Conservation (phyloP, 106 monocot species). For the Chionographis japonica region DNA sequence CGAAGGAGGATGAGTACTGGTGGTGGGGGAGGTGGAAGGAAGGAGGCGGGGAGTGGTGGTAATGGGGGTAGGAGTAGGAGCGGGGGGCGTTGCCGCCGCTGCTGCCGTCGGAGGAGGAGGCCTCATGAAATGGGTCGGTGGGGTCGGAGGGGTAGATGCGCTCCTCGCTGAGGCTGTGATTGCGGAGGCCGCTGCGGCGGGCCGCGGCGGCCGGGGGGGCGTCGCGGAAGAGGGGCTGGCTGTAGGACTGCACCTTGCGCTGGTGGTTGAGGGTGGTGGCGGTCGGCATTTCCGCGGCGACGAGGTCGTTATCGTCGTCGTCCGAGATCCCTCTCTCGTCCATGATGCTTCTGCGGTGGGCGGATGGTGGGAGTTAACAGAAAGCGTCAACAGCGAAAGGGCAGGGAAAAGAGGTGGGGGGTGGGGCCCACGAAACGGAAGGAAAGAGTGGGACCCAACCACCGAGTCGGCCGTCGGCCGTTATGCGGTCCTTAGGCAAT, state of each 20-base stretch:
- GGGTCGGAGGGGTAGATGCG: background rate
- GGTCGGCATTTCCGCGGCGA: background rate
- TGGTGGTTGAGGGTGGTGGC: background rate
- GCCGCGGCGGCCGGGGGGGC: background rate
- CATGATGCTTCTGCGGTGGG: background rate
- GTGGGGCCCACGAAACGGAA: background rate
- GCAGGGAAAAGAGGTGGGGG: conserved; percentile 4
- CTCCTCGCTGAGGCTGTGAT: conserved; percentile 32
- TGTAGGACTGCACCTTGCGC: conserved; percentile 24
- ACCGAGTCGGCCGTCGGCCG: too few species aligned
- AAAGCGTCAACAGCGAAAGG: conserved; percentile 12
- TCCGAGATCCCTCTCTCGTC: conserved; percentile 13
- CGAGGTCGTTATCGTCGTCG: conserved; percentile 15
- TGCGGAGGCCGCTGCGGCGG: conserved; percentile 9
- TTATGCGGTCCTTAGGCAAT: too few species aligned
- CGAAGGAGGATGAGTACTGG: conserved; percentile 14
- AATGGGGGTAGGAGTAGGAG: background rate
- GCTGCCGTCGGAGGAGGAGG: conserved; percentile 17
- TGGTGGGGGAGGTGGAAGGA: background rate
- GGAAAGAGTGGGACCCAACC: too few species aligned
- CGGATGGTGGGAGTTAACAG: background rate
- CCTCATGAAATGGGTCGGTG: background rate
- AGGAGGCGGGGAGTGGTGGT: conserved; percentile 1
- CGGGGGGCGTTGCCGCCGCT: background rate
- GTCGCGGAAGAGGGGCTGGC: conserved; percentile 33